A percentile compares a stretch with the other conserved stretches of the same genome.
phyloP scores from a whole-genome alignment of 768 basidiomycete species.

The Boletus reticuloceps region DNA sequence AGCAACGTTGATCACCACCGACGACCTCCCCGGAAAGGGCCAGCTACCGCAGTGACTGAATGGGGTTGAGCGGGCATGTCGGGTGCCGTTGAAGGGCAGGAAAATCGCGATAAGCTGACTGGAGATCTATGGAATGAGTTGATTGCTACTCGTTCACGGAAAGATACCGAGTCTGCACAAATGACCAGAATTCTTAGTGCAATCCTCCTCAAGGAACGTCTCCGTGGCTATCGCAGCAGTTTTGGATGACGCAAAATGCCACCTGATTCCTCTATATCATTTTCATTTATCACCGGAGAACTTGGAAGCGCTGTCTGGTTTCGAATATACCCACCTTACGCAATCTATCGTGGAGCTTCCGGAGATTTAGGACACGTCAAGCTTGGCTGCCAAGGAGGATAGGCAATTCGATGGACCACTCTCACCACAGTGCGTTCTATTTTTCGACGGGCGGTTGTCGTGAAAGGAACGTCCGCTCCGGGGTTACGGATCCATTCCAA shows the following conservation, averaged over 20 bases:
- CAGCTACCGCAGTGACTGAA: not conserved
- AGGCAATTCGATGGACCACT: constrained; percentile 12
- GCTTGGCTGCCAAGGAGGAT: not conserved
- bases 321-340: constrained; percentile 24
- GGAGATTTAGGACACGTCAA: constrained; percentile 4
- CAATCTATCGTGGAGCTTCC: constrained; percentile 7
- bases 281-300: constrained; percentile 29
- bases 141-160: constrained; percentile 13
- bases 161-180: constrained; percentile 6
- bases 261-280: constrained; percentile 13
- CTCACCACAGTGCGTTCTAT: constrained; percentile 7
- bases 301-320: constrained; percentile 3
- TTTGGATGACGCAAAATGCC: constrained; percentile 12
- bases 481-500: not conserved
- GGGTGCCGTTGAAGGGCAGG: not conserved
- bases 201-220: constrained; percentile 25
- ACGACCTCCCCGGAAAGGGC: not conserved
- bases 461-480: not conserved
- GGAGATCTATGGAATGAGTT: constrained; percentile 1
- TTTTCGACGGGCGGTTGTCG: not conserved
- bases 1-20: constrained; percentile 8
- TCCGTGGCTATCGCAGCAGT: constrained; percentile 20
- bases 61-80: not conserved
- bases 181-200: constrained; percentile 12
- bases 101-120: not conserved